phyloP scores from a whole-genome alignment of 2,329 filamentous ascomycete species.

The Fusarium dlaminii region DNA sequence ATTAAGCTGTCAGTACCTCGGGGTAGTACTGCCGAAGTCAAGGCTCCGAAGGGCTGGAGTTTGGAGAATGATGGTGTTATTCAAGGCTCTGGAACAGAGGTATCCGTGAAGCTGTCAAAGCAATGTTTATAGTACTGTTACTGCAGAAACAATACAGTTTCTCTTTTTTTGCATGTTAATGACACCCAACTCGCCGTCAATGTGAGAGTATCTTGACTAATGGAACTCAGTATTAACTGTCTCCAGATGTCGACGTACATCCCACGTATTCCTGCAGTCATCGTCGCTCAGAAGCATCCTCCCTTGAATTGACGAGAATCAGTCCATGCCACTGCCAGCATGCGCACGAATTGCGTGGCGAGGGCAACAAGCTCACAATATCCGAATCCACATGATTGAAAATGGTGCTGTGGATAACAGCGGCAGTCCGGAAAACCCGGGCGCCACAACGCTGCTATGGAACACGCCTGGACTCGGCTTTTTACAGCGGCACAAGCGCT shows the following conservation, averaged over 20 bases:
- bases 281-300: background rate
- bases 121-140: accelerated
- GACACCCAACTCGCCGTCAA: accelerated
- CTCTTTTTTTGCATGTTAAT: background rate
- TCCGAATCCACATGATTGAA: background rate
- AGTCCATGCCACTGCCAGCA: accelerated
- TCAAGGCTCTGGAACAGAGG: background rate
- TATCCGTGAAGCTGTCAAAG: background rate
- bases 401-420: background rate
- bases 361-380: background rate
- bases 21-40: background rate
- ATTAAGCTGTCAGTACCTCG: background rate
- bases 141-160: accelerated
- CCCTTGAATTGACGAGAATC: accelerated
- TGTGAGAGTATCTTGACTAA: background rate
- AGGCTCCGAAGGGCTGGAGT: background rate
- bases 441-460: background rate
- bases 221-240: too few relatives aligned
- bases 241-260: background rate
- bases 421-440: background rate
- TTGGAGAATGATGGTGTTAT: background rate
- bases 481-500: background rate
- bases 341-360: background rate
- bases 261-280: too few relatives aligned
- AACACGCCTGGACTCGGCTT: background rate